phyloP scores from a whole-genome alignment of 108 stramenopile genomes.

The Conticribra guillardii region DNA sequence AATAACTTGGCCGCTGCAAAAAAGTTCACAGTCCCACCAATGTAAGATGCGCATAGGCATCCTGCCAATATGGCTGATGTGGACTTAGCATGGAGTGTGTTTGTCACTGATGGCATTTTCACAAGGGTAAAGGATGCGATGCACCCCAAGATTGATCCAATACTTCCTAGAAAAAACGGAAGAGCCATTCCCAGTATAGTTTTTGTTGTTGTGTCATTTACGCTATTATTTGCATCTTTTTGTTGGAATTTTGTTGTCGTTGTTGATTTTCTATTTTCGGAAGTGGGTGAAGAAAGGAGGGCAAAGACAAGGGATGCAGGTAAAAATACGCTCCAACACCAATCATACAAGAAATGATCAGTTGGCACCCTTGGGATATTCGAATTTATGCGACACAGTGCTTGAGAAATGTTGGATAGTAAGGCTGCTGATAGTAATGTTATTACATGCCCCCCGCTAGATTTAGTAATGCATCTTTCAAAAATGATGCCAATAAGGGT shows the following conservation, averaged over 20 bases:
- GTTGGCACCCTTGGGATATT: constrained; percentile 42
- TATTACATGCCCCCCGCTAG: constrained; percentile 51
- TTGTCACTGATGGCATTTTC: constrained; percentile 3
- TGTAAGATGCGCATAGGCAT: constrained; percentile 74
- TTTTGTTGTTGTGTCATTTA: constrained; percentile 3
- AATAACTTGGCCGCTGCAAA: constrained; percentile 64
- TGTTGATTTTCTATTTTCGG: background rate
- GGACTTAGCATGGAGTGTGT: background rate
- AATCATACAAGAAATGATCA: constrained; percentile 58
- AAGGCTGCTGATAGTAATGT: constrained; percentile 56
- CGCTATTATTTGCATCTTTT: background rate
- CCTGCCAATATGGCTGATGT: constrained; percentile 45
- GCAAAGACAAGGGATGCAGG: constrained; percentile 69
- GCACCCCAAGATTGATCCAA: constrained; percentile 40
- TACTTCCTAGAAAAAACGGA: constrained; percentile 30
- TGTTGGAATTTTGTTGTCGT: constrained; percentile 7
- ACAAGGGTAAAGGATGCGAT: constrained; percentile 24
- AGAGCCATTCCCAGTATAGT: constrained; percentile 28
- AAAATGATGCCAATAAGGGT: constrained; percentile 14
- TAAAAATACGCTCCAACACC: constrained; percentile 71
- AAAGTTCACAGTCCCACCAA: constrained; percentile 81
- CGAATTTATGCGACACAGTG: background rate
- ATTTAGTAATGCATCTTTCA: constrained; percentile 8
- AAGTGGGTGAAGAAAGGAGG: constrained; percentile 35
- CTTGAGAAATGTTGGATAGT: constrained; percentile 48